Evolutionary conservation across 2,329 filamentous ascomycete genomes (phyloP), one percentile per base, ranked within the genome.

Genomic region (Neoscytalidium dimidiatum): DNA sequence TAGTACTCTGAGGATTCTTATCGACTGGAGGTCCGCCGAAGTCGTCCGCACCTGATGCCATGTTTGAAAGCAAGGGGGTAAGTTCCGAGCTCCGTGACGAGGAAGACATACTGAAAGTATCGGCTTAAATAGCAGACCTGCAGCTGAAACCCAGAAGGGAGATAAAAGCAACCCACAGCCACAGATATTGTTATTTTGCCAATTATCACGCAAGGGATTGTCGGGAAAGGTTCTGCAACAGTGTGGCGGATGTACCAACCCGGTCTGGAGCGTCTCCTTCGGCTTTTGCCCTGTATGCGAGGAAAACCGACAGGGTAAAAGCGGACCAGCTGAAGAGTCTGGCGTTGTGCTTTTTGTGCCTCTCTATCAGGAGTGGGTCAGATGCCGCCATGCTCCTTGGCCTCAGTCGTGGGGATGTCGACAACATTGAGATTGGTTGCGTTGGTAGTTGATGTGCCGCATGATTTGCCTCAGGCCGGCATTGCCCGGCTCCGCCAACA

Each of bases 151-250:
- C 23, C 21, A 58, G 53, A 58, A 28, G 52, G 14, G 52, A 11
- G 52, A 56, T 41, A 17, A 56, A 33, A 58, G 23, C 3, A 44
- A 31, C 1, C 4, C 3, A 3, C 23, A 11, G 8, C 26, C 53
- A 29, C 35, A 7, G 35, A 44, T 29, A 29, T 21, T 38, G 14
- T 44, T 58, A 58, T 58, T 58, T 19, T 58, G 35, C 35, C 53
- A 44, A 58, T 43, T 41, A 58, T 43, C 53, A 58, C 53, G 53
- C 53, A 58, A 58, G 35, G 11, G 23, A 14, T 58, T 23, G 14
- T 19, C n/a, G n/a, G 53, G 3, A 29, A 9, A 14, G 35, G 21
- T 29, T 7, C 19, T 43, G 35, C 8, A 43, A 14, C 31, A 4
- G 11, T 29, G 35, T 31, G 52, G 52, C 33, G 52, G 33, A 23